These are phyloP conservation scores for Lactifluus subvellereus DNA, from an alignment of 768 basidiomycete species.

Conservation along the genomic window DNA sequence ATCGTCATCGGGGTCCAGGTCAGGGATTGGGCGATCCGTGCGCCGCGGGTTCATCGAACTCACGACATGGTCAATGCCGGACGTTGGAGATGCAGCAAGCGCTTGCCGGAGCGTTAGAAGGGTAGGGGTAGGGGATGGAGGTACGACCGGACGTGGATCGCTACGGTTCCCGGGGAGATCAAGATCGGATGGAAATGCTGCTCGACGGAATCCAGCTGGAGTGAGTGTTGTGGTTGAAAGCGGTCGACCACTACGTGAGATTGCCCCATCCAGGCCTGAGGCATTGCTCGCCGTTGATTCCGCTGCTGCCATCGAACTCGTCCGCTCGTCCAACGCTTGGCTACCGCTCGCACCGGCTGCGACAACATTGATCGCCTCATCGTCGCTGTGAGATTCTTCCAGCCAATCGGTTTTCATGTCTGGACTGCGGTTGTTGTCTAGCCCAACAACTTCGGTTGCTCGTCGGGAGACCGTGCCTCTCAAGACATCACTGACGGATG, in stretches of 20 bases:
- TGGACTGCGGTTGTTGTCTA: slow-evolving; percentile 28
- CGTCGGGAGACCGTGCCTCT: slow-evolving; percentile 41
- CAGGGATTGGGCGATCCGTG: slow-evolving; percentile 27
- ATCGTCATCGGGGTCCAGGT: slow-evolving; percentile 32
- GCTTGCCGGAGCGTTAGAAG: slow-evolving; percentile 63
- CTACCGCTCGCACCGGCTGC: slow-evolving; percentile 79
- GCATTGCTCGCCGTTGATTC: slow-evolving; percentile 27
- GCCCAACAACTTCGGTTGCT: slow-evolving; percentile 29
- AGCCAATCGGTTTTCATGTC: slow-evolving; percentile 61
- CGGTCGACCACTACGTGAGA: slow-evolving; percentile 13
- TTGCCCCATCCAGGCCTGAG: background rate
- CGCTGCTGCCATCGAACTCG: slow-evolving; percentile 49
- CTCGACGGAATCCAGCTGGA: slow-evolving; percentile 32
- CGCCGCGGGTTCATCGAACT: slow-evolving; percentile 12
- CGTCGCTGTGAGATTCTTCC: slow-evolving; percentile 62
- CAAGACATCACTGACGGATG: slow-evolving; percentile 57
- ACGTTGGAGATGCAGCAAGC: slow-evolving; percentile 43
- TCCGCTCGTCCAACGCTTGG: slow-evolving; percentile 77
- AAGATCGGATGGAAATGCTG: slow-evolving; percentile 58
- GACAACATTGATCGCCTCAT: slow-evolving; percentile 79
- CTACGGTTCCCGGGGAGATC: slow-evolving; percentile 41
- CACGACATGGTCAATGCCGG: slow-evolving; percentile 14
- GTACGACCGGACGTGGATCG: slow-evolving; percentile 26
- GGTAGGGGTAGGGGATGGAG: slow-evolving; percentile 57
- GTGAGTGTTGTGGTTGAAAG: slow-evolving; percentile 23